phyloP scores from a whole-genome alignment of 202 grass and related monocot species.

The Schoenoplectus triqueter region DNA sequence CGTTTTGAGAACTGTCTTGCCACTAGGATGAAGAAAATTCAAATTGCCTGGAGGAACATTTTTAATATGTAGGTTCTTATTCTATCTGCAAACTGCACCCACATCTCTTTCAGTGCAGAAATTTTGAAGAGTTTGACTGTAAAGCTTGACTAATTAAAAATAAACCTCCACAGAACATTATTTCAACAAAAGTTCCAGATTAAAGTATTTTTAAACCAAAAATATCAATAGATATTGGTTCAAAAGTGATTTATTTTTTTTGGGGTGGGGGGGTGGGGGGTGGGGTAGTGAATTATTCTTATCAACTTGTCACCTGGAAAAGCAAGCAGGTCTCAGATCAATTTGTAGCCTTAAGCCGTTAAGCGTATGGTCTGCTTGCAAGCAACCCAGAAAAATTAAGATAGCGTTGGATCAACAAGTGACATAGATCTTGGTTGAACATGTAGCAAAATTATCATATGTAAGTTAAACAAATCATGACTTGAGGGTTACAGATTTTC shows the following conservation, averaged over 20 bases:
- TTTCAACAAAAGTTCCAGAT: too few species aligned
- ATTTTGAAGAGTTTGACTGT: too few species aligned
- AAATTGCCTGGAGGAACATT: background rate
- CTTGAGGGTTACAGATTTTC: background rate
- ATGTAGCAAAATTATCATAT: background rate
- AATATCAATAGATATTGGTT: too few species aligned
- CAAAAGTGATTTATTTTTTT: too few species aligned
- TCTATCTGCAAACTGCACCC: background rate
- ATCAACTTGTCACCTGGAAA: background rate
- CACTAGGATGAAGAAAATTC: background rate
- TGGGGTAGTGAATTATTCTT: too few species aligned
- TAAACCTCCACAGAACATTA: too few species aligned
- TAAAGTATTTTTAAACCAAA: too few species aligned
- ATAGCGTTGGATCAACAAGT: background rate
- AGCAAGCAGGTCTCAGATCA: background rate
- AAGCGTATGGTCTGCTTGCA: background rate
- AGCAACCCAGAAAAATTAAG: background rate
- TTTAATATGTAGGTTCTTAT: background rate
- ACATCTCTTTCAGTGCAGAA: background rate
- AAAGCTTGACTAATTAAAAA: background rate
- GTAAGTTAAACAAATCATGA: background rate
- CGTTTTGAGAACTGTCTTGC: background rate
- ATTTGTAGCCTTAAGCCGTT: too few species aligned
- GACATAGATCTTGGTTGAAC: background rate
- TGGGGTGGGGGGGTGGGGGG: too few species aligned